phyloP scores from a whole-genome alignment of 345 rosid species.

The Citrus maxima region DNA sequence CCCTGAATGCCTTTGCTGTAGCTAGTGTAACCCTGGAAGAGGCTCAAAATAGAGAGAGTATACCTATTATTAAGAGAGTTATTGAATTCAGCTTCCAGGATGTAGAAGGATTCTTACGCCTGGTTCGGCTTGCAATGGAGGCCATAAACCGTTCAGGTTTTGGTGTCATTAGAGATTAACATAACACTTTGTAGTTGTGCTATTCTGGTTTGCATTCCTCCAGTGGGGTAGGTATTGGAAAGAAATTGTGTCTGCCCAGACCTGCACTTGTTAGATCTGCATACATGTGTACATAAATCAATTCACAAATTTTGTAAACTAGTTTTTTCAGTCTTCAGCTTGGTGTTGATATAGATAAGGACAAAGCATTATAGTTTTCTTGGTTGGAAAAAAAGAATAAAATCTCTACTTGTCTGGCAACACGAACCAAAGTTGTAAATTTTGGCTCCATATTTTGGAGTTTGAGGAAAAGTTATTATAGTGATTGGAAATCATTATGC shows the following conservation, averaged over 20 bases:
- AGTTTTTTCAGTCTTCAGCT: constrained; percentile 17
- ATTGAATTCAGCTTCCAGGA: constrained; percentile 79
- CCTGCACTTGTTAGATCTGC: constrained; percentile 18
- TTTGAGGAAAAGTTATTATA: constrained; percentile 21
- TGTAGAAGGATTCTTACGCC: constrained; percentile 49
- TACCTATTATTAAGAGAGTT: constrained; percentile 50
- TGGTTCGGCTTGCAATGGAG: constrained; percentile 58
- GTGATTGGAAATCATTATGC: constrained; percentile 24
- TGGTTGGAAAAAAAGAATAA: constrained; percentile 20
- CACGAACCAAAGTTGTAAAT: constrained; percentile 11
- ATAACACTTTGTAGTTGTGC: constrained; percentile 25
- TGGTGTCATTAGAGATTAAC: constrained; percentile 41
- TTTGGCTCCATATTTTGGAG: constrained; percentile 26
- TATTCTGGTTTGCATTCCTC: constrained; percentile 11
- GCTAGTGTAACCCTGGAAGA: constrained; percentile 37
- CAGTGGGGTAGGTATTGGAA: background rate
- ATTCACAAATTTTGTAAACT: constrained; percentile 31
- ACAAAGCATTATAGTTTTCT: constrained; percentile 16
- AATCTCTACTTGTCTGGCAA: constrained; percentile 11
- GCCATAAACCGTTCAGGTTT: constrained; percentile 41
- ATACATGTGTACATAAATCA: constrained; percentile 52
- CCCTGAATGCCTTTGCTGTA: constrained; percentile 47
- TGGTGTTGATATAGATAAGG: constrained; percentile 17
- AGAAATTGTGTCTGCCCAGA: constrained; percentile 8
- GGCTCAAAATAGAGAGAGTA: constrained; percentile 35